A percentile compares a stretch with the other conserved stretches of the same genome.
Evolutionary conservation across 768 basidiomycete species (phyloP).

Genomic region (Panellus pusillus): DNA sequence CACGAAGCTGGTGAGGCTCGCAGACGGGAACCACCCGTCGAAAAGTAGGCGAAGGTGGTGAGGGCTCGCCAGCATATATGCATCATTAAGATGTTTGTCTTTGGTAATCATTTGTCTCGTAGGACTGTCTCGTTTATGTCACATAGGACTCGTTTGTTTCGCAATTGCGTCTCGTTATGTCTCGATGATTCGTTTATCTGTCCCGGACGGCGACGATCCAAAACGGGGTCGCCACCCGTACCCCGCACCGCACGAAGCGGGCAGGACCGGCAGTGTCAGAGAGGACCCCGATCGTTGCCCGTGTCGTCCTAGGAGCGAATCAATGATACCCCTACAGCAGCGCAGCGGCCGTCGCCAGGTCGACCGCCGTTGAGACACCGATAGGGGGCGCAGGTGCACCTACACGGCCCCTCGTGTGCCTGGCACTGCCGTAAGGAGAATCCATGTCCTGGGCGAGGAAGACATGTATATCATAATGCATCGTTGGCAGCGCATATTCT

Average conservation of each 20-base stretch:
- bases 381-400: constrained; percentile 8
- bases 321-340: constrained; percentile 1
- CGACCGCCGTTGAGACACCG: constrained; percentile 3
- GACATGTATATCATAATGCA: too few species aligned
- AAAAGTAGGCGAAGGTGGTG: constrained; percentile 5
- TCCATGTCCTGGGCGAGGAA: constrained; percentile 2
- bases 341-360: background rate
- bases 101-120: too few species aligned
- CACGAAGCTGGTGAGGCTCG: constrained; percentile 12
- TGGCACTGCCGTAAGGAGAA: constrained; percentile 6
- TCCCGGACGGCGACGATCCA: constrained; percentile 7
- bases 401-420: constrained; percentile 2
- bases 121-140: too few species aligned
- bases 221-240: constrained; percentile 11
- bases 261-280: constrained; percentile 3
- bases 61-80: background rate
- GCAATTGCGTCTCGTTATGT: too few species aligned
- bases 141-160: too few species aligned
- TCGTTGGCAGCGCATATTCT: background rate
- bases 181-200: background rate
- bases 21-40: constrained; percentile 10
- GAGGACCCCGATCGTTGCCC: constrained; percentile 5
- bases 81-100: too few species aligned
- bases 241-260: background rate
- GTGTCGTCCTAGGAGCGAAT: constrained; percentile 3